Base-by-base conservation (phyloP, 78 protist genomes). In the Carpediemonas membranifera region DNA sequence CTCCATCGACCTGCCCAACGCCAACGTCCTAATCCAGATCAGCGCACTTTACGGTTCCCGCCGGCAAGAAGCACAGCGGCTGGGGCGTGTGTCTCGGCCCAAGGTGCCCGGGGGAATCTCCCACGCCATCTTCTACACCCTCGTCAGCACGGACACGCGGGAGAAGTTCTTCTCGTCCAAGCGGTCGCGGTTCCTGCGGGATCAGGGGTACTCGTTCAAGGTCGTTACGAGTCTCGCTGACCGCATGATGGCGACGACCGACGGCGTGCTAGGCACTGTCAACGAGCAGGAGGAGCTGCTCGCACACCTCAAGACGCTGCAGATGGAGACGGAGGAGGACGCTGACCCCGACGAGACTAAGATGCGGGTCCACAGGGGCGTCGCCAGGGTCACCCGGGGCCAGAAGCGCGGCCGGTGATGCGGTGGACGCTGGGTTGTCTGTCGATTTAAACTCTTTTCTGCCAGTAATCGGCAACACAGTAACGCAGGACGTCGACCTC, bases 1-100 rank as follows among this genome's bases (percentile, higher is more conserved):
- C 14, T 68, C 94, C 21, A 84, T 96, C 63, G 97, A 96, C 65
- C 74, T 96, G 24, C 98, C 98, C 21, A 90, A 81, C 11, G 98
- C 97, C 16, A 81, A 80, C 18, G 97, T 94, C 53, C 65, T 93
- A 60, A 91, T 93, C 68, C 98, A 97, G 67, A 63, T 97, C 28
- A 74, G 91, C 0, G 65, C 94, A 7, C 93, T 90, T 66, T 90
- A 74, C 68, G 98, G 98, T 14, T 76, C 84, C 11, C 54, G 80
- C 18, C 53, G 71, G 24, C 70, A 41, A 79, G 99, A 97, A 63
- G 97, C 99, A 18, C 99, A 97, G 86, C 91, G 99, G 0, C 85
- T 94, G 7, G 98, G 98, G 25, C 90, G 99, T 28, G 91, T 96
- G 73, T 79, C 90, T 7, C 80, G 99, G 7, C 90, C 97, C 59